Base-by-base conservation (phyloP, 805 yeast species). In the Wickerhamomyces alni region DNA sequence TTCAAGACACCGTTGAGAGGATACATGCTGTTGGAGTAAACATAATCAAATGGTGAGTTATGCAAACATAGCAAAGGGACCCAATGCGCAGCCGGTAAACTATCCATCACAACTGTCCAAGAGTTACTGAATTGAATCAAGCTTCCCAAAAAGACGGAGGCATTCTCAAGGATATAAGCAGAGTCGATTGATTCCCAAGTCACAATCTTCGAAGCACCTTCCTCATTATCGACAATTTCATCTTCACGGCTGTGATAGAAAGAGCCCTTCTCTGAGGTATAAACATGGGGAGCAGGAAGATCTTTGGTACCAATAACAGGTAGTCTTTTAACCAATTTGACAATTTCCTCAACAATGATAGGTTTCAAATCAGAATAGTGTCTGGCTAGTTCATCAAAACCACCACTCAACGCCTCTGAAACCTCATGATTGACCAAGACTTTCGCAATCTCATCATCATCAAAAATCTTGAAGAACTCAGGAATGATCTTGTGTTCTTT, bases 291-390 rank as follows among this genome's bases (percentile, higher is more conserved):
- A 0, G 70, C 70, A 4, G 61, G 51, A 46, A 75, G 62, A 7
- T 48, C 42, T 2, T 54, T 51, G 13, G 55, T 50, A 1, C 69
- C 69, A 24, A 52, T 47, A 0, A 34, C 40, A 0, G 83, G 77
- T 8, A 78, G 55, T 8, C 63, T 58, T 19, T 65, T 59, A 1
- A 81, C 63, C n/a, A 80, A 46, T 0, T 52, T 48, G 2, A 66
- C 61, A 35, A 80, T 62, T 37, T 76, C 75, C 3, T 66, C 59
- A 37, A 75, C 59, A 17, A 88, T 76, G 0, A 61, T 52, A 0
- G 83, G 80, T 36, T 83, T 78, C 43, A 87, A 65, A 2, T 72
- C 77, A 1, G 95, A 86, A 52, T 85, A 87, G 54, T 89, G 96
- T 52, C 96, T 73, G 2, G 85, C 79, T 35, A 88, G 61, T 48